These are phyloP conservation scores for Suillus decipiens DNA, from an alignment of 768 basidiomycete species.

Conservation along the genomic window DNA sequence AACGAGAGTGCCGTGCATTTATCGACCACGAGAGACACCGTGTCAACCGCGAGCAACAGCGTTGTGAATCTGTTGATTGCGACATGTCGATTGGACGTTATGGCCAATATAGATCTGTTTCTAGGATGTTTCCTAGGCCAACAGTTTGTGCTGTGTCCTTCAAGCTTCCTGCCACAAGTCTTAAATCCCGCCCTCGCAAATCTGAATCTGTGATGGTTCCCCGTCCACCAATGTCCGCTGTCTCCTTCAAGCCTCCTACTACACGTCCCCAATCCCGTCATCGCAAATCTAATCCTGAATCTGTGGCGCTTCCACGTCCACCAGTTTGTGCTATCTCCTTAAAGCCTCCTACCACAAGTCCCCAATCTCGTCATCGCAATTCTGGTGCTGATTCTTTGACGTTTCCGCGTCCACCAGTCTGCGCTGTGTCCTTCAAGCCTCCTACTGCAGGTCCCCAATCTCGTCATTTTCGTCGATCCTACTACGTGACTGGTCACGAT, in stretches of 20 bases:
- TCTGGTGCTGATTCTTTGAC: neutral
- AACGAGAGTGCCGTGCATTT: neutral
- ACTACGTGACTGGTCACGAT: neutral
- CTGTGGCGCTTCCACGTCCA: neutral
- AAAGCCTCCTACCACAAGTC: neutral
- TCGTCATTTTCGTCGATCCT: neutral
- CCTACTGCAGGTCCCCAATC: neutral
- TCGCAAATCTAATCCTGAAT: neutral
- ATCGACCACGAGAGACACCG: neutral
- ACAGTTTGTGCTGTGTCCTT: conserved; percentile 5
- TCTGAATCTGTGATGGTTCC: neutral
- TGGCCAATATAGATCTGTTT: neutral
- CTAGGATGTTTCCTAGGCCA: conserved; percentile 1
- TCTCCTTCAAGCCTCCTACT: conserved; percentile 6
- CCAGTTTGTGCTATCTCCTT: conserved; percentile 1
- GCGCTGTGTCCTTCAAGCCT: conserved; percentile 4
- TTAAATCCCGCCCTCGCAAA: neutral
- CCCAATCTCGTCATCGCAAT: neutral
- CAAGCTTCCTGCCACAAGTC: neutral
- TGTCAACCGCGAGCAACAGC: neutral
- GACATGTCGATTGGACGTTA: neutral
- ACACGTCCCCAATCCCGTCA: neutral
- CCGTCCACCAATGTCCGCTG: conserved; percentile 1
- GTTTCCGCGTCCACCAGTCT: neutral
- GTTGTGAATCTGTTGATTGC: neutral